Evolutionary conservation across 176 grass and related monocot species (phyloP), one percentile per base, ranked within the genome.

Genomic region (Musa beccarii): DNA sequence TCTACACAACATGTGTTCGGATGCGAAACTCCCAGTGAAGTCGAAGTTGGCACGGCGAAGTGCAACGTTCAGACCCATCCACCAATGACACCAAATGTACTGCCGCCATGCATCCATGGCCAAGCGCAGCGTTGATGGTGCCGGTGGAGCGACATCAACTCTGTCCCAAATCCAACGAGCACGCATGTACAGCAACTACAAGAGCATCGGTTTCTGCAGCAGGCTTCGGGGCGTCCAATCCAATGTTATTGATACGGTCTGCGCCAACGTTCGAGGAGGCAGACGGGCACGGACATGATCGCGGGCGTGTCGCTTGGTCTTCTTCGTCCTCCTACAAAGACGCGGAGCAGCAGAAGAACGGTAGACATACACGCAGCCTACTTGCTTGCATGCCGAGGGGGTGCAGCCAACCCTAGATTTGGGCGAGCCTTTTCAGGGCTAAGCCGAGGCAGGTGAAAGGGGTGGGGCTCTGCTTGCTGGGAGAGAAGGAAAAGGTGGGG

Each of bases 401-500:
- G 4, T 43, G 34, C 34, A 43, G 25, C 11, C 17, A 67, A 67
- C 25, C 64, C 64, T 67, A 67, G 62, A 21, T 66, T 54, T 77
- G 51, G 66, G 76, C 67, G 24, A 17, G 9, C 21, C 29, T 68
- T 68, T 78, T 78, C 63, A 43, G 25, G 64, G 10, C 64, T 70
- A 51, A 70, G 68, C 52, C 50, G 49, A 51, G 68, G 68, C 68
- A 70, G 68, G 49, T 70, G 16, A 70, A 70, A 70, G 51, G 67
- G 19, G 74, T 63, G 34, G 67, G 28, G 75, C 25, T 43, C 75
- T 73, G 43, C 52, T 69, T 79, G 63, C 29, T 29, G 0, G 63
- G 63, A 25, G 23, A 25, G 9, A 12, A 66, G 26, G 26, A 70
- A 70, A 70, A 52, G 68, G 68, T 19, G 49, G 19, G 22, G 22